A percentile compares a stretch with the other conserved stretches of the same genome.
Evolutionary conservation across 2,329 filamentous ascomycete species (phyloP).

Genomic region (Thielaviopsis punctulata): DNA sequence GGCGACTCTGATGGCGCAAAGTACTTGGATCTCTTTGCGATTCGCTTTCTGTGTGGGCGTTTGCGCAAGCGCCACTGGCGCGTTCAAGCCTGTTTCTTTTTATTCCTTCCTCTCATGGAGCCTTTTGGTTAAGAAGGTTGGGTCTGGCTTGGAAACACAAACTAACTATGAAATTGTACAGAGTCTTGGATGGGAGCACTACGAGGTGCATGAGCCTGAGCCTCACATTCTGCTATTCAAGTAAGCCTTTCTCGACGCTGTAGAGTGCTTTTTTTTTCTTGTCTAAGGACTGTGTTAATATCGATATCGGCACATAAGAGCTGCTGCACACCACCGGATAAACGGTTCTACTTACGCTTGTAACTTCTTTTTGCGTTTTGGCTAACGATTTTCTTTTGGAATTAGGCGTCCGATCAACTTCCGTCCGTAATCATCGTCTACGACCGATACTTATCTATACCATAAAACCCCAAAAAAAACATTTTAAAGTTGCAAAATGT

Average conservation of each 20-base stretch:
- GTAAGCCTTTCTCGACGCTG: conserved; percentile 34
- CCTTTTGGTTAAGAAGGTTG: too few species aligned
- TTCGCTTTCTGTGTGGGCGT: too few species aligned
- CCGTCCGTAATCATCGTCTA: conserved; percentile 12
- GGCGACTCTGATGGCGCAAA: too few species aligned
- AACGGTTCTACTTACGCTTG: too few species aligned
- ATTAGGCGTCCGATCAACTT: conserved; percentile 68
- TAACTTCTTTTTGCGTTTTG: conserved; percentile 14
- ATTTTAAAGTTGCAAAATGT: background rate
- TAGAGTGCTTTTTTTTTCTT: background rate
- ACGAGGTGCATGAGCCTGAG: conserved; percentile 96
- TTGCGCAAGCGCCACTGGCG: background rate
- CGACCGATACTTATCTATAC: background rate
- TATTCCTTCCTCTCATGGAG: too few species aligned
- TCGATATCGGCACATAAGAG: too few species aligned
- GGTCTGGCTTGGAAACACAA: background rate
- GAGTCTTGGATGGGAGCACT: conserved; percentile 98
- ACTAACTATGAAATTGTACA: conserved; percentile 22
- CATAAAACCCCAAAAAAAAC: background rate
- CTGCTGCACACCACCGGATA: too few species aligned
- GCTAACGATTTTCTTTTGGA: conserved; percentile 8
- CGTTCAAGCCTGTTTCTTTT: too few species aligned
- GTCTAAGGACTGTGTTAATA: background rate
- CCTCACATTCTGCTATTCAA: conserved; percentile 98
- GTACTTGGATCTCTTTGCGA: background rate